These are phyloP conservation scores for Ilyonectria mors-panacis DNA, from an alignment of 2,329 filamentous ascomycete genomes.

Conservation along the genomic window DNA sequence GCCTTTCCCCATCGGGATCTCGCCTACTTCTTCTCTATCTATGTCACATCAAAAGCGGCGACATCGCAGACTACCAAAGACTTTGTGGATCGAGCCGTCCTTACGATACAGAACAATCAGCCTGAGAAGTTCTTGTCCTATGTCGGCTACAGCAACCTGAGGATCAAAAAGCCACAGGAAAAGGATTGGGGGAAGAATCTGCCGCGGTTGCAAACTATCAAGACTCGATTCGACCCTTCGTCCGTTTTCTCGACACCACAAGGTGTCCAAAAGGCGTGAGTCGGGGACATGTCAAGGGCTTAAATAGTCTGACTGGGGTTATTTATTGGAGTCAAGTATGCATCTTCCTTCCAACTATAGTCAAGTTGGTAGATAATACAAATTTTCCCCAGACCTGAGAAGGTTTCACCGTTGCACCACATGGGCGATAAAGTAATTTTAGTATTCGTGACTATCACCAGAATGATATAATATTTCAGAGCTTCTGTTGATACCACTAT, in stretches of 20 bases:
- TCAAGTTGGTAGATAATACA: too few species aligned
- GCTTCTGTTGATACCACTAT: too few species aligned
- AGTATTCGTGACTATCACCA: too few species aligned
- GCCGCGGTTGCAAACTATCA: slow-evolving; percentile 1
- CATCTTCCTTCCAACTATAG: too few species aligned
- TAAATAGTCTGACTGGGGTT: background rate
- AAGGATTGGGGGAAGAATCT: slow-evolving; percentile 15
- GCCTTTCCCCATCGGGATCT: background rate
- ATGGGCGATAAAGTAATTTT: too few species aligned
- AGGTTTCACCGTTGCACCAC: too few species aligned
- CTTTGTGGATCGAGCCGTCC: background rate
- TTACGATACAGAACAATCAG: background rate
- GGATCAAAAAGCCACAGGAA: background rate
- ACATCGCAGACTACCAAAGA: background rate
- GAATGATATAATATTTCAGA: too few species aligned
- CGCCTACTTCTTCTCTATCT: background rate
- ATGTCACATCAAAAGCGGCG: background rate
- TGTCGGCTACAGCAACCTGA: background rate
- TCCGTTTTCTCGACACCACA: slow-evolving; percentile 11
- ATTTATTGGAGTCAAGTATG: background rate
- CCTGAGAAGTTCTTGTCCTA: background rate
- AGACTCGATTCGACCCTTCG: background rate
- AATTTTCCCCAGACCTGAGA: too few species aligned
- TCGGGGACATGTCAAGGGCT: background rate
- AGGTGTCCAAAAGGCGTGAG: background rate